These are phyloP conservation scores for Globisporangium uncinulatum DNA, from an alignment of 352 stramenopile species.

Conservation along the genomic window DNA sequence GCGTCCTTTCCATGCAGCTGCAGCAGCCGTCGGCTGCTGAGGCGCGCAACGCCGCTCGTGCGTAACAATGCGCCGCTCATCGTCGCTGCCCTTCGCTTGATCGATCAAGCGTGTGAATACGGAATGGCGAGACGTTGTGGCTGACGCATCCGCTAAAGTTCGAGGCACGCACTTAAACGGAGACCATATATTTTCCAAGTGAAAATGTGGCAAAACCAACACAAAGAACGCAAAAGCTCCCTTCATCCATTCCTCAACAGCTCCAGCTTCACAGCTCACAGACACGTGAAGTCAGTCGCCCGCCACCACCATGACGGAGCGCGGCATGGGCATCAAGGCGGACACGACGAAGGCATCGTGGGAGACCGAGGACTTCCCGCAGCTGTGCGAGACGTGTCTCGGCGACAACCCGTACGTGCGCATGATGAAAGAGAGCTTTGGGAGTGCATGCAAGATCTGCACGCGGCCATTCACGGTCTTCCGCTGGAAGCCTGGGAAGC, in stretches of 20 bases:
- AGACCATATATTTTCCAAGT: neutral
- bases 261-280: too few relatives aligned
- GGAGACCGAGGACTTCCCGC: constrained; percentile 96
- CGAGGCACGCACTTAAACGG: too few relatives aligned
- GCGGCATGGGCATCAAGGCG: constrained; percentile 85
- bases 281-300: too few relatives aligned
- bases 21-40: constrained; percentile 52
- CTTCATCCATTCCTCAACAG: neutral
- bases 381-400: constrained; percentile 98
- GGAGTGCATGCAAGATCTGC: constrained; percentile 98
- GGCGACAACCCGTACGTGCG: constrained; percentile 99
- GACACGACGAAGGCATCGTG: constrained; percentile 81
- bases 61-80: constrained; percentile 24
- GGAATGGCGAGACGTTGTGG: neutral
- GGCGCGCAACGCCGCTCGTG: constrained; percentile 34
- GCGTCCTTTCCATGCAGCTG: constrained; percentile 69
- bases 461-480: constrained; percentile 97
- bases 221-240: neutral
- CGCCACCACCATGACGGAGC: constrained; percentile 54
- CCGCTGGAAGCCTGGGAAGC: constrained; percentile 96
- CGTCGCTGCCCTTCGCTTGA: neutral
- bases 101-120: neutral
- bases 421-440: constrained; percentile 97
- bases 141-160: neutral
- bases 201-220: constrained; percentile 3